A percentile compares a stretch with the other conserved stretches of the same genome.
These are phyloP conservation scores for Fusarium anguioides DNA, from an alignment of 2,329 filamentous ascomycete genomes.

Conservation along the genomic window DNA sequence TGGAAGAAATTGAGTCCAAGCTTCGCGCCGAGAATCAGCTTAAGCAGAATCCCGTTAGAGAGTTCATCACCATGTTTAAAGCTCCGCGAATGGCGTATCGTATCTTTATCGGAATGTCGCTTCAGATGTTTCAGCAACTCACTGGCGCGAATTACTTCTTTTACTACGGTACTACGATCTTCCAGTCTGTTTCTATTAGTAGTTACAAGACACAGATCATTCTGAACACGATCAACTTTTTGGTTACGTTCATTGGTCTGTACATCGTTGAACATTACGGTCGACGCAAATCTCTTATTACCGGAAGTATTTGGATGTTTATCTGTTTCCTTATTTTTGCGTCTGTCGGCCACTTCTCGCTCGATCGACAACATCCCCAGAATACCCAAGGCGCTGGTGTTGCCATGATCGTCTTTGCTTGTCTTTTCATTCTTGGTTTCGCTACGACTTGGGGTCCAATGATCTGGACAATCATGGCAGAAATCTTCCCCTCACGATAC, in stretches of 20 bases:
- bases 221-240: constrained; percentile 73
- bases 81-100: constrained; percentile 73
- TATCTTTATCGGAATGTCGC: constrained; percentile 66
- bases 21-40: constrained; percentile 59
- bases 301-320: constrained; percentile 70
- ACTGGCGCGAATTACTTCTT: constrained; percentile 77
- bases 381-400: constrained; percentile 60
- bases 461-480: constrained; percentile 72
- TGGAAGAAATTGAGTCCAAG: constrained; percentile 65
- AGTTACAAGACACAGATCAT: constrained; percentile 76
- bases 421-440: constrained; percentile 72
- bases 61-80: constrained; percentile 70
- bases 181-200: constrained; percentile 60
- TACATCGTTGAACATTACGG: constrained; percentile 77
- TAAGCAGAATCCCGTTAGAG: constrained; percentile 55
- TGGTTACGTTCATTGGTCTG: constrained; percentile 74
- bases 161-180: constrained; percentile 69
- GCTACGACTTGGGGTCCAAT: constrained; percentile 76
- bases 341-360: constrained; percentile 62
- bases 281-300: constrained; percentile 70
- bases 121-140: constrained; percentile 76
- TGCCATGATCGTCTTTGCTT: constrained; percentile 71
- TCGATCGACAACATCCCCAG: constrained; percentile 51
- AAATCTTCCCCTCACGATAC: constrained; percentile 73
- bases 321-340: constrained; percentile 70